phyloP scores from a whole-genome alignment of 208 protist species.

The Strigomonas galati region DNA sequence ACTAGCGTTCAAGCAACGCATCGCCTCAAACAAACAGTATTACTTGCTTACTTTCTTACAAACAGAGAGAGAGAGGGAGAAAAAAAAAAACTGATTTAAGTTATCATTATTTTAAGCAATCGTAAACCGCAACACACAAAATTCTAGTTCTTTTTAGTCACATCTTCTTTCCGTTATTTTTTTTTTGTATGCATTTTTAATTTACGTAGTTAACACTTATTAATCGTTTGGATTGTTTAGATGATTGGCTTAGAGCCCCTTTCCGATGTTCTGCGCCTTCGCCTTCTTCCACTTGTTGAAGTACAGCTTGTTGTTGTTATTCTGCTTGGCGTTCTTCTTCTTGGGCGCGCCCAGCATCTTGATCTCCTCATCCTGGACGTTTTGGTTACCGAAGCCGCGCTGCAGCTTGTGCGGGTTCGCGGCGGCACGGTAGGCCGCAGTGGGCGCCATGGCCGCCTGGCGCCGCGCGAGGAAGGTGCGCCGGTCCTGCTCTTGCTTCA shows the following conservation, averaged over 20 bases:
- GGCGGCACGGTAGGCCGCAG: conserved; percentile 69
- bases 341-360: conserved; percentile 52
- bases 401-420: conserved; percentile 77
- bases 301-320: conserved; percentile 21
- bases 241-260: conserved; percentile 35
- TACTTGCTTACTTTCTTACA: no score
- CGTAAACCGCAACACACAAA: neutral
- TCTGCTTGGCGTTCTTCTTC: conserved; percentile 15
- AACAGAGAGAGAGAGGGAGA: conserved; percentile 15
- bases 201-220: neutral
- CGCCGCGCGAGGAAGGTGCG: conserved; percentile 38
- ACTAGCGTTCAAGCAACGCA: neutral
- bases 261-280: conserved; percentile 62
- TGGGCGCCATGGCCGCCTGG: conserved; percentile 62
- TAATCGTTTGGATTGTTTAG: neutral
- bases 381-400: conserved; percentile 34
- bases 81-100: conserved; percentile 8
- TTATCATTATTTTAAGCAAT: neutral
- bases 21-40: neutral
- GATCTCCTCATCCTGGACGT: conserved; percentile 46
- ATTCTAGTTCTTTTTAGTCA: no score
- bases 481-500: conserved; percentile 71
- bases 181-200: neutral
- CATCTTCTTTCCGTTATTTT: no score
- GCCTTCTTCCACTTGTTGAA: conserved; percentile 67